A percentile compares a stretch with the other conserved stretches of the same genome.
Evolutionary conservation across 2,329 filamentous ascomycete genomes (phyloP).

Genomic region (Hypoxylon sp.): DNA sequence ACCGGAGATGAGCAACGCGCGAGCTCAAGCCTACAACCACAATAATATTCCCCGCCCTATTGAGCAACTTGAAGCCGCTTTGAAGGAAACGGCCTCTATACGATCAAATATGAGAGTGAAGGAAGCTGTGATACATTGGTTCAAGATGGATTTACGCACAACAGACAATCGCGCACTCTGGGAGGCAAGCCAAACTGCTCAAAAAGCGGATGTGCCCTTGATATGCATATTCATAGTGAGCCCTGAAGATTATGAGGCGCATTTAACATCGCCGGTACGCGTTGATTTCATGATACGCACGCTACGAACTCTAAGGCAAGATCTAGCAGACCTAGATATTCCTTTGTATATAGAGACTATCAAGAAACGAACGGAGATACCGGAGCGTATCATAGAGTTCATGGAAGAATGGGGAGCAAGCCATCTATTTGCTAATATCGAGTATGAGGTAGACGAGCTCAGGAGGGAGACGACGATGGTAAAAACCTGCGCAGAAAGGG

Average conservation of each 20-base stretch:
- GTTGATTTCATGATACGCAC: constrained; percentile 87
- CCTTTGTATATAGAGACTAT: constrained; percentile 83
- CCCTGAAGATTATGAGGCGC: constrained; percentile 87
- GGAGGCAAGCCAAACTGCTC: constrained; percentile 76
- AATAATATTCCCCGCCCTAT: constrained; percentile 80
- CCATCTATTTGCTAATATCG: constrained; percentile 85
- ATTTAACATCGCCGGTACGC: constrained; percentile 78
- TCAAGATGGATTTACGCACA: constrained; percentile 84
- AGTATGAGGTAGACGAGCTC: constrained; percentile 93
- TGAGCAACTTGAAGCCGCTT: constrained; percentile 73
- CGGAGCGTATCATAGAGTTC: constrained; percentile 73
- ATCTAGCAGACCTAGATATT: constrained; percentile 79
- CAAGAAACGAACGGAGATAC: constrained; percentile 74
- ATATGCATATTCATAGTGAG: constrained; percentile 85
- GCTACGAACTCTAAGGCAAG: constrained; percentile 73
- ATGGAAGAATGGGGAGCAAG: constrained; percentile 79
- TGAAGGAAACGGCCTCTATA: constrained; percentile 70
- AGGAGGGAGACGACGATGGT: constrained; percentile 80
- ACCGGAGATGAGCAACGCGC: constrained; percentile 85
- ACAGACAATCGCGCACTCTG: constrained; percentile 81
- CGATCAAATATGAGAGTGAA: constrained; percentile 69
- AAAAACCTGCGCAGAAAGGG: constrained; percentile 71
- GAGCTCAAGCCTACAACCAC: constrained; percentile 81
- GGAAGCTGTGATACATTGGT: constrained; percentile 87
- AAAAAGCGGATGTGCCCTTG: constrained; percentile 77